Percentiles rank a stretch among this genome's conserved stretches.
phyloP scores from a whole-genome alignment of 164 flowering plant species.

The Paratinospora sagittata region DNA sequence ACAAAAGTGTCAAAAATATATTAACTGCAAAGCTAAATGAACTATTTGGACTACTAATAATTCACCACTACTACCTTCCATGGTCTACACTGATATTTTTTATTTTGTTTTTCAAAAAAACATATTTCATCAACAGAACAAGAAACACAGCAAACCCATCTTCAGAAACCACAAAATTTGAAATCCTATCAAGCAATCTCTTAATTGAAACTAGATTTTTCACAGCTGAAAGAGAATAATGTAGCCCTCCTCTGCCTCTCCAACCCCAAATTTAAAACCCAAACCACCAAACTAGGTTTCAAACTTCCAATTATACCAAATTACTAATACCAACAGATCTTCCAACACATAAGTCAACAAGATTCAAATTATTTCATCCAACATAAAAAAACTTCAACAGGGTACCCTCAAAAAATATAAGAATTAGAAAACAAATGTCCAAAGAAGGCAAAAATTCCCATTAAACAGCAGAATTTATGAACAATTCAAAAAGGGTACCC shows the following conservation, averaged over 20 bases:
- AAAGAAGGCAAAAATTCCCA: not conserved
- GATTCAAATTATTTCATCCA: not conserved
- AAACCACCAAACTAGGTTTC: not conserved
- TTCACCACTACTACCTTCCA: not conserved
- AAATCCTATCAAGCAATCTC: not conserved
- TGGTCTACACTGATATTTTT: too few relatives aligned
- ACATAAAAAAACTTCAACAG: too few relatives aligned
- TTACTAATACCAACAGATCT: not conserved
- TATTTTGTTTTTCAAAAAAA: too few relatives aligned
- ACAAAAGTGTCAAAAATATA: too few relatives aligned
- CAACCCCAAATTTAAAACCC: slow-evolving; percentile 10
- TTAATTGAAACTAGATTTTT: not conserved
- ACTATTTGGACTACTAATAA: not conserved
- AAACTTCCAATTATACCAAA: not conserved
- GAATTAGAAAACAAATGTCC: not conserved
- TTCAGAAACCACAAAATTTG: not conserved
- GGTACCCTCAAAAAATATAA: not conserved
- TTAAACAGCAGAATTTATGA: not conserved
- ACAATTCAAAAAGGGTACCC: not conserved
- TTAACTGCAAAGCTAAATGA: not conserved
- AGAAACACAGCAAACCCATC: not conserved
- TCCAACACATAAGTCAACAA: not conserved
- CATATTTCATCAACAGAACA: not conserved
- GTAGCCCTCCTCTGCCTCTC: not conserved
- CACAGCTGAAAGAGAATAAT: not conserved